phyloP scores from a whole-genome alignment of 2,329 filamentous ascomycete genomes.

The Metarhizium guizhouense region DNA sequence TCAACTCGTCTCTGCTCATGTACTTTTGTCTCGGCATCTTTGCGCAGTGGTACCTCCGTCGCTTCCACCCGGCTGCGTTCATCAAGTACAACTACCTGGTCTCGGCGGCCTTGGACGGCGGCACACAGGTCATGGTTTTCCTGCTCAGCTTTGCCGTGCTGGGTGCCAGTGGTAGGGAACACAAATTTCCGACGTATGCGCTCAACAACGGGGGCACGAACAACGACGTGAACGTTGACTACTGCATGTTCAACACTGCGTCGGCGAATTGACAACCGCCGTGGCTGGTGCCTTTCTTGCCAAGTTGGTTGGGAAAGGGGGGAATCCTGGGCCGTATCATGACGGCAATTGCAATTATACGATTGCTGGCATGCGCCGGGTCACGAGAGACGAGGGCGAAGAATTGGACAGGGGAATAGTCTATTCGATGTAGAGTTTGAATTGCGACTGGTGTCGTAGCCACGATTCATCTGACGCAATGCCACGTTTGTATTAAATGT shows the following conservation, averaged over 20 bases:
- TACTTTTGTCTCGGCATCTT: constrained; percentile 20
- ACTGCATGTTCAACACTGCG: constrained; percentile 3
- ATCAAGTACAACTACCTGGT: constrained; percentile 18
- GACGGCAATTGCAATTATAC: too few relatives aligned
- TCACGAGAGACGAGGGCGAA: too few relatives aligned
- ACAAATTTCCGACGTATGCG: constrained; percentile 5
- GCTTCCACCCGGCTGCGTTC: constrained; percentile 14
- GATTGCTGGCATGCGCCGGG: too few relatives aligned
- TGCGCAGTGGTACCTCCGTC: constrained; percentile 19
- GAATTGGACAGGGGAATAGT: too few relatives aligned
- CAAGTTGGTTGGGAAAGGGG: too few relatives aligned
- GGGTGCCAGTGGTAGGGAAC: constrained; percentile 5
- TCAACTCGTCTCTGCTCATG: constrained; percentile 24
- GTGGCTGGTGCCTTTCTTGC: too few relatives aligned
- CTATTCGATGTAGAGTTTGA: too few relatives aligned
- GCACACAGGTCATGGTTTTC: constrained; percentile 13
- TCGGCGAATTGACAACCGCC: neutral
- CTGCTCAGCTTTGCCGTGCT: constrained; percentile 12
- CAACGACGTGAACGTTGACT: constrained; percentile 5
- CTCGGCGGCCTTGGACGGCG: constrained; percentile 13
- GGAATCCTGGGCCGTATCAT: too few relatives aligned
- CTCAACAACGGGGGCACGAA: constrained; percentile 2
- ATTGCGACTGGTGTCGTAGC: too few relatives aligned
- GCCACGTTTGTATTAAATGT: too few relatives aligned
- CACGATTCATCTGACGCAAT: too few relatives aligned